phyloP scores from a whole-genome alignment of 371 early-diverging fungal genomes.

The Mortierella sp. region DNA sequence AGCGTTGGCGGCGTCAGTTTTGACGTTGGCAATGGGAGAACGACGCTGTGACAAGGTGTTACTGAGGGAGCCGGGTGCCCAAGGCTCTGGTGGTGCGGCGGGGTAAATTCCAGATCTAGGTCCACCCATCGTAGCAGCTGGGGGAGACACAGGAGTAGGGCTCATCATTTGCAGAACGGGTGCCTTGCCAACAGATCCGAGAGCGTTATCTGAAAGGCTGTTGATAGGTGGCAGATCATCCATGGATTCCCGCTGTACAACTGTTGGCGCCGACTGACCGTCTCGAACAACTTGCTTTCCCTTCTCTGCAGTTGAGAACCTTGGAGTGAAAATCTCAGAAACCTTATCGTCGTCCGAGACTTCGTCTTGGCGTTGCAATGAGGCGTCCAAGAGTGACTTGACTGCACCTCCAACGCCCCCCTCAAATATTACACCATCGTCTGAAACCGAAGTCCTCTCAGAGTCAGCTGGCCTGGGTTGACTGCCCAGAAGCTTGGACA shows the following conservation, averaged over 20 bases:
- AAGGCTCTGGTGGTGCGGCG: conserved; percentile 42
- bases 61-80: conserved; percentile 15
- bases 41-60: conserved; percentile 35
- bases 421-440: conserved; percentile 29
- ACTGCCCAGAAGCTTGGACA: neutral
- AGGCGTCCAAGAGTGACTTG: neutral
- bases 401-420: conserved; percentile 33
- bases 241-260: neutral
- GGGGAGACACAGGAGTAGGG: conserved; percentile 15
- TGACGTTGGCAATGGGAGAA: neutral
- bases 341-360: neutral
- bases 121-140: neutral
- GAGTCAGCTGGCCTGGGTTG: neutral
- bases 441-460: conserved; percentile 19
- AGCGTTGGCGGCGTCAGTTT: neutral
- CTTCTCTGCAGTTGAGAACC: conserved; percentile 27
- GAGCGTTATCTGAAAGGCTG: conserved; percentile 27
- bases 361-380: neutral
- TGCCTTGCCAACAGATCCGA: neutral
- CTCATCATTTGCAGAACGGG: conserved; percentile 9
- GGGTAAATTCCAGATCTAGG: conserved; percentile 38
- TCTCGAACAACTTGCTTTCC: conserved; percentile 35
- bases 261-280: neutral
- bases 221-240: conserved; percentile 38
- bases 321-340: conserved; percentile 14